Conservation (phyloP, 345 rosid species). For the Boechera stricta region DNA sequence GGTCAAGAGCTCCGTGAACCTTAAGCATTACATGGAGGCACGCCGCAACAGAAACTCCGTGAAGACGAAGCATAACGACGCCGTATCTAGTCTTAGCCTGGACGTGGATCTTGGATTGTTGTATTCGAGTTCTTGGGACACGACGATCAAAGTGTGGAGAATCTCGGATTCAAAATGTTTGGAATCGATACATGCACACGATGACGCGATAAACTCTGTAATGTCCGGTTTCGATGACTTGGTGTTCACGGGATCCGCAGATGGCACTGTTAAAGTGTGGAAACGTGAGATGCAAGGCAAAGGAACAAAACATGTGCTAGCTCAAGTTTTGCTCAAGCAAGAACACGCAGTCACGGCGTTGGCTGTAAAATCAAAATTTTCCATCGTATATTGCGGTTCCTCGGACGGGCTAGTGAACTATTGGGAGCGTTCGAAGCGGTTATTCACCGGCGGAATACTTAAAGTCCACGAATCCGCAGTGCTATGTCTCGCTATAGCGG, state of each 20-base stretch:
- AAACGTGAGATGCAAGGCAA: conserved; percentile 61
- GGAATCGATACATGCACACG: conserved; percentile 69
- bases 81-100: conserved; percentile 63
- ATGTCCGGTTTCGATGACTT: conserved; percentile 52
- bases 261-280: conserved; percentile 74
- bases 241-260: conserved; percentile 78
- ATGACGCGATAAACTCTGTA: conserved; percentile 68
- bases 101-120: conserved; percentile 57
- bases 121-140: conserved; percentile 77
- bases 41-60: conserved; percentile 55
- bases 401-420: conserved; percentile 69
- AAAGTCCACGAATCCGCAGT: conserved; percentile 75
- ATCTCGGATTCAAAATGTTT: conserved; percentile 59
- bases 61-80: conserved; percentile 66
- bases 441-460: conserved; percentile 59
- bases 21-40: conserved; percentile 57
- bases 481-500: conserved; percentile 62
- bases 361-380: conserved; percentile 53
- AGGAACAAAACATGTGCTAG: conserved; percentile 62
- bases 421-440: conserved; percentile 64
- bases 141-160: conserved; percentile 68
- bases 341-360: conserved; percentile 82
- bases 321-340: conserved; percentile 64
- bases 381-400: conserved; percentile 71
- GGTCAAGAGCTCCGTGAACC: conserved; percentile 63